Evolutionary conservation across 2,329 filamentous ascomycete species (phyloP).

Genomic region (Colletotrichum magnum): DNA sequence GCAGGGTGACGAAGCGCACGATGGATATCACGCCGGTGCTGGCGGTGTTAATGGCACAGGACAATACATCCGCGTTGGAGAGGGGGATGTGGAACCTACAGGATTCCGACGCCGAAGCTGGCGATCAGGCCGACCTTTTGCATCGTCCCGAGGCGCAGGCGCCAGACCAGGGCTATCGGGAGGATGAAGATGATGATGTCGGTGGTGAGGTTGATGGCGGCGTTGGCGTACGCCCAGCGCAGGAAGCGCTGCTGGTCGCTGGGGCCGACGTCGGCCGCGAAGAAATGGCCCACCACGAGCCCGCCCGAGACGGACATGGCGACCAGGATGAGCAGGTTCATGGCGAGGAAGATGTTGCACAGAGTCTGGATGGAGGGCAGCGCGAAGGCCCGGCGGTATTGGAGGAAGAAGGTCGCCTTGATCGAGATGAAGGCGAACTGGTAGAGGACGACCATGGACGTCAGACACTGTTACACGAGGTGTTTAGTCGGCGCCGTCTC

Average conservation of each 20-base stretch:
- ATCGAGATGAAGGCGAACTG: slow-evolving; percentile 46
- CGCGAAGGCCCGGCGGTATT: slow-evolving; percentile 52
- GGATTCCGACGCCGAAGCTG: too few species aligned
- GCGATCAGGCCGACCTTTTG: slow-evolving; percentile 14
- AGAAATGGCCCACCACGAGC: too few species aligned
- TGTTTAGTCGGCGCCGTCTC: too few species aligned
- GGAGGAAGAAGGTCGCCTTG: slow-evolving; percentile 53
- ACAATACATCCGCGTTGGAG: too few species aligned
- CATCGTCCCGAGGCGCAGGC: slow-evolving; percentile 20
- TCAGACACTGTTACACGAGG: not conserved
- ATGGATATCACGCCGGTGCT: slow-evolving; percentile 27
- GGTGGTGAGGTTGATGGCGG: slow-evolving; percentile 24
- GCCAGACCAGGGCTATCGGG: slow-evolving; percentile 24
- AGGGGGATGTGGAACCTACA: too few species aligned
- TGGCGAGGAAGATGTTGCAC: too few species aligned
- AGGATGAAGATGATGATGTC: slow-evolving; percentile 40
- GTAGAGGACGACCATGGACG: slow-evolving; percentile 47
- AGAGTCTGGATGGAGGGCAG: not conserved
- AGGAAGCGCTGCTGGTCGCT: not conserved
- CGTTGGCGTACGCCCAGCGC: slow-evolving; percentile 9
- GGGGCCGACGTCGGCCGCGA: too few species aligned
- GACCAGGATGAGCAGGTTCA: too few species aligned
- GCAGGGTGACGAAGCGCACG: not conserved
- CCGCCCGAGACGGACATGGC: too few species aligned
- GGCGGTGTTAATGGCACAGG: too few species aligned